Evolutionary conservation across 306 rosid genomes (phyloP).

Genomic region (Benincasa hispida): DNA sequence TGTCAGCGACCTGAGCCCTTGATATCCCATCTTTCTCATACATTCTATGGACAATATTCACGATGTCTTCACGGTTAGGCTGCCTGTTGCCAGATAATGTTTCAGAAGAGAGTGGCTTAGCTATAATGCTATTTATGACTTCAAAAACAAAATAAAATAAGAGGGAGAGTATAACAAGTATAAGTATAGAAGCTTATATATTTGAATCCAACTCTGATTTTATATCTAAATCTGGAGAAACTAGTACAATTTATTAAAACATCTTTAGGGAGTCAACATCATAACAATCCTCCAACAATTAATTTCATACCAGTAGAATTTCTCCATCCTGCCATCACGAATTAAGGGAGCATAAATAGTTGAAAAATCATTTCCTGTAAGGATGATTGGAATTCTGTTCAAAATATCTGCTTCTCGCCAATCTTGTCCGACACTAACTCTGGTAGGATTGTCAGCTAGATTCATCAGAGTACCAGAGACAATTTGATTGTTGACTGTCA

Average conservation of each 20-base stretch:
- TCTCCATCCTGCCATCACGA: conserved; percentile 99
- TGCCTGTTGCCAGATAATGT: conserved; percentile 60
- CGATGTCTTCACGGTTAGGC: conserved; percentile 75
- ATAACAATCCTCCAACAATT: not conserved
- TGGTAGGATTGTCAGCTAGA: conserved; percentile 82
- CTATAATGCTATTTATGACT: not conserved
- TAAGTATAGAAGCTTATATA: no score
- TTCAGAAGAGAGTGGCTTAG: conserved; percentile 16
- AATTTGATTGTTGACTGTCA: conserved; percentile 98
- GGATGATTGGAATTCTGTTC: conserved; percentile 79
- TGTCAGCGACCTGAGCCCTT: conserved; percentile 43
- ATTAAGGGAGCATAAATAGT: conserved; percentile 90
- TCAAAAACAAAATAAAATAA: not conserved
- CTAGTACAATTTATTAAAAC: not conserved
- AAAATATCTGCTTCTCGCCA: conserved; percentile 77
- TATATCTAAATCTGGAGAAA: not conserved
- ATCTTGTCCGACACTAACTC: conserved; percentile 86
- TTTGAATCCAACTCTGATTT: not conserved
- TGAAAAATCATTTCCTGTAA: conserved; percentile 93
- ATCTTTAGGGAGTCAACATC: not conserved
- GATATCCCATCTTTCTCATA: conserved; percentile 84
- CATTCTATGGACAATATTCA: conserved; percentile 76
- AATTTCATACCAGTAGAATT: conserved; percentile 71
- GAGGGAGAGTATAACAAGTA: not conserved
- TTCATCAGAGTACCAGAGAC: conserved; percentile 97